A percentile compares a stretch with the other conserved stretches of the same genome.
Evolutionary conservation across 75 land plant species (phyloP).

Genomic region (Cryptomeria japonica): DNA sequence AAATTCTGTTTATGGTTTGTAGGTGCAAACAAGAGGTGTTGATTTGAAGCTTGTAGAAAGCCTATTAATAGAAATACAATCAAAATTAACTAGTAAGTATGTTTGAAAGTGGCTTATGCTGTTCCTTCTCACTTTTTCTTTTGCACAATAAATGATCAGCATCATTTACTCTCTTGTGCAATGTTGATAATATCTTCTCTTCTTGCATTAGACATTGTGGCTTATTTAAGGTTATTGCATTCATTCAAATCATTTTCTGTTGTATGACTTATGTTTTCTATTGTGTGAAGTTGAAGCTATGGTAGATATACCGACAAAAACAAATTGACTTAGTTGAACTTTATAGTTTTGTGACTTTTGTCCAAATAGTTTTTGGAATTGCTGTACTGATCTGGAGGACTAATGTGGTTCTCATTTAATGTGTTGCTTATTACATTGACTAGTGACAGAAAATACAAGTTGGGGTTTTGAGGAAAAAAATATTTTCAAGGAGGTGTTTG

Average conservation of each 20-base stretch:
- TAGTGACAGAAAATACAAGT: too few species aligned
- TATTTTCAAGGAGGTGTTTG: too few species aligned
- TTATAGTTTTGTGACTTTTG: too few species aligned
- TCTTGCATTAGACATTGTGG: neutral
- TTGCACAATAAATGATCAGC: neutral
- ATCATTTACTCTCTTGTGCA: neutral
- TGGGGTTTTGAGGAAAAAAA: too few species aligned
- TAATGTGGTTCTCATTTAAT: too few species aligned
- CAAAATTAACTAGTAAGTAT: conserved; percentile 50
- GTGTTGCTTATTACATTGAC: too few species aligned
- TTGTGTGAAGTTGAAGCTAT: conserved; percentile 29
- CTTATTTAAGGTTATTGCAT: neutral
- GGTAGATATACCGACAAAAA: conserved; percentile 19
- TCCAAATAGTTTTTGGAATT: too few species aligned
- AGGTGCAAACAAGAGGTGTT: conserved; percentile 86
- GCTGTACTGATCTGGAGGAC: too few species aligned
- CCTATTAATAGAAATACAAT: conserved; percentile 33
- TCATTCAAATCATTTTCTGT: conserved; percentile 17
- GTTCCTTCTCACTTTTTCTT: neutral
- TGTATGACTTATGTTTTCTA: conserved; percentile 27
- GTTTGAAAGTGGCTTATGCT: neutral
- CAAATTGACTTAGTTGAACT: too few species aligned
- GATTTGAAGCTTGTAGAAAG: conserved; percentile 54
- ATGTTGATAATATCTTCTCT: neutral
- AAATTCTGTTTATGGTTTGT: conserved; percentile 5